Evolutionary conservation across 176 grass and related monocot species (phyloP).

Genomic region (Zizania latifolia): DNA sequence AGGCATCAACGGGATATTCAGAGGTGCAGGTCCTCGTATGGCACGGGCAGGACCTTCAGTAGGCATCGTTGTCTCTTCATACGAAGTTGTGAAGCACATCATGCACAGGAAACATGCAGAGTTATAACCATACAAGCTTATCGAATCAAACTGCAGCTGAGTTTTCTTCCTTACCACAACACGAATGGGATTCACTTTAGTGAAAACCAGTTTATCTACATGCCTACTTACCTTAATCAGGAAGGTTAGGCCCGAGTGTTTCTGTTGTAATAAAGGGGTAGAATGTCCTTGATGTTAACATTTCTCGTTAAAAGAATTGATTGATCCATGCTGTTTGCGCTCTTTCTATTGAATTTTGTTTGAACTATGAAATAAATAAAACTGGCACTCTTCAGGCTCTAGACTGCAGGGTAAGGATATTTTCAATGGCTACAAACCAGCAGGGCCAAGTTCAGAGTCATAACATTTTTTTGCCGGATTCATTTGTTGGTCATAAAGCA

Average conservation of each 20-base stretch:
- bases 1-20: constrained; percentile 71
- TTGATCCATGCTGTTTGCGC: background rate
- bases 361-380: background rate
- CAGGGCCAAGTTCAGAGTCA: background rate
- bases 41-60: constrained; percentile 76
- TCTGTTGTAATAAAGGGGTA: constrained; percentile 19
- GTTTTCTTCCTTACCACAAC: background rate
- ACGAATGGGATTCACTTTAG: background rate
- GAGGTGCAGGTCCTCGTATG: constrained; percentile 71
- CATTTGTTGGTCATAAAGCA: background rate
- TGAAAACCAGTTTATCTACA: background rate
- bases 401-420: too few species aligned
- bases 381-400: background rate
- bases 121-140: background rate
- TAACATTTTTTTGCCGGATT: background rate
- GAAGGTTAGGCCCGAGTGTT: background rate
- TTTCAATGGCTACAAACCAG: too few species aligned
- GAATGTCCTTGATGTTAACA: background rate
- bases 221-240: constrained; percentile 8
- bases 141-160: background rate
- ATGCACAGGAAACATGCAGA: constrained; percentile 53
- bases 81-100: constrained; percentile 79
- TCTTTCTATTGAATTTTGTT: background rate
- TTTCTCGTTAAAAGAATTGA: background rate
- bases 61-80: constrained; percentile 83